Evolutionary conservation across 2,329 filamentous ascomycete species (phyloP).

Genomic region (Scolecobasidium constrictum): DNA sequence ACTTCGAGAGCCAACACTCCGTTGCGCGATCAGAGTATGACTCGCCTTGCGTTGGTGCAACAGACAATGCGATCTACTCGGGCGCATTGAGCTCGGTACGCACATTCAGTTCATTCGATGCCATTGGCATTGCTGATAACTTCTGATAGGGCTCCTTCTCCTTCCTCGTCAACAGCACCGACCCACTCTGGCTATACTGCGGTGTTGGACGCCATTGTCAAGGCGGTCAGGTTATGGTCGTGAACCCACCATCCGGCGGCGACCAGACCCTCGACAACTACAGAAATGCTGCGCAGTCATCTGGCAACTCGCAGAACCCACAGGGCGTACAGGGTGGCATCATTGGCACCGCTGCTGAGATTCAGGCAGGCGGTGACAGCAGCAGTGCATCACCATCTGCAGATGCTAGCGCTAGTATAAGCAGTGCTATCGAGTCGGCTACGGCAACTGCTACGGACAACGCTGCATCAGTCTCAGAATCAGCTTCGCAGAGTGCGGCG

Average conservation of each 20-base stretch:
- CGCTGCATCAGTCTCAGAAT: not conserved
- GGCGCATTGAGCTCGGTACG: constrained; percentile 6
- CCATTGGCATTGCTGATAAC: not conserved
- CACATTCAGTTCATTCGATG: not conserved
- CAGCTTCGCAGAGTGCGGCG: not conserved
- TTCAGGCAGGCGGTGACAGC: not conserved
- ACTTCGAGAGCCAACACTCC: constrained; percentile 6
- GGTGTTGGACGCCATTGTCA: constrained; percentile 8
- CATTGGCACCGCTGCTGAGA: not conserved
- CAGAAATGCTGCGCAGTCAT: not conserved
- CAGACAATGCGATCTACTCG: constrained; percentile 2
- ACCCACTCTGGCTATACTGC: constrained; percentile 11
- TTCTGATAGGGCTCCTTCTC: constrained; percentile 7
- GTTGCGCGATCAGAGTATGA: constrained; percentile 6
- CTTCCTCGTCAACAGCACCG: constrained; percentile 10
- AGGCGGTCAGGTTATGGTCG: constrained; percentile 11
- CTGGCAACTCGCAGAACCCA: not conserved
- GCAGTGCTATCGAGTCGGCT: constrained; percentile 16
- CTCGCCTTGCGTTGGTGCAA: constrained; percentile 5
- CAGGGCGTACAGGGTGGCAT: constrained; percentile 3
- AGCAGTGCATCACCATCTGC: not conserved
- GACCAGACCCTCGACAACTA: constrained; percentile 9
- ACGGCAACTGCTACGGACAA: constrained; percentile 12
- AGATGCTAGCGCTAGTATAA: constrained; percentile 19
- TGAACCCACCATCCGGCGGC: constrained; percentile 10